These are phyloP conservation scores for Combretum micranthum DNA, from an alignment of 345 rosid species.

Conservation along the genomic window DNA sequence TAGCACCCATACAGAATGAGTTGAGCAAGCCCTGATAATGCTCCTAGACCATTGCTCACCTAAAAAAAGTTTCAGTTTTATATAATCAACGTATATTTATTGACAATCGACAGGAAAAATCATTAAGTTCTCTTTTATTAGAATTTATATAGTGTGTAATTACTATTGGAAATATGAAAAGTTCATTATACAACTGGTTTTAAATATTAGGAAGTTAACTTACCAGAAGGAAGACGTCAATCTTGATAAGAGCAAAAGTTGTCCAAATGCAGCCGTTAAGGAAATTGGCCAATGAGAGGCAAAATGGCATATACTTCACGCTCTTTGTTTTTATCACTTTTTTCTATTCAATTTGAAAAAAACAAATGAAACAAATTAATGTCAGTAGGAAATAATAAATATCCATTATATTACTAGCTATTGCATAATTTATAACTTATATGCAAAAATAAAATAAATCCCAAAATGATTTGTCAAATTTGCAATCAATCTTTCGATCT, in stretches of 20 bases:
- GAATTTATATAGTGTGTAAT: no score
- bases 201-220: background rate
- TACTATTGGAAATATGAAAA: no score
- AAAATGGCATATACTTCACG: background rate
- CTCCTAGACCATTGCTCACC: conserved; percentile 61
- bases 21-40: conserved; percentile 27
- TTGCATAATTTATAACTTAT: no score
- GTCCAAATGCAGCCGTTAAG: conserved; percentile 9
- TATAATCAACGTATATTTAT: no score
- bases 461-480: no score
- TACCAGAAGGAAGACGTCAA: conserved; percentile 33
- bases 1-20: conserved; percentile 32
- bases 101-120: no score
- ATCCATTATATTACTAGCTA: no score
- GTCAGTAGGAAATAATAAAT: background rate
- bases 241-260: conserved; percentile 16
- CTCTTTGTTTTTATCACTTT: conserved; percentile 33
- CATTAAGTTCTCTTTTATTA: no score
- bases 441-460: no score
- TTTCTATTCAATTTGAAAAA: conserved; percentile 11
- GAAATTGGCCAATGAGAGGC: conserved; percentile 29
- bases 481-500: no score
- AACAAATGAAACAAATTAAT: no score
- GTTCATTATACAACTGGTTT: no score
- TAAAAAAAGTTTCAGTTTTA: conserved; percentile 6